Evolutionary conservation across 192 early-diverging fungal species (phyloP).

Genomic region (Entophlyctis luteolus): DNA sequence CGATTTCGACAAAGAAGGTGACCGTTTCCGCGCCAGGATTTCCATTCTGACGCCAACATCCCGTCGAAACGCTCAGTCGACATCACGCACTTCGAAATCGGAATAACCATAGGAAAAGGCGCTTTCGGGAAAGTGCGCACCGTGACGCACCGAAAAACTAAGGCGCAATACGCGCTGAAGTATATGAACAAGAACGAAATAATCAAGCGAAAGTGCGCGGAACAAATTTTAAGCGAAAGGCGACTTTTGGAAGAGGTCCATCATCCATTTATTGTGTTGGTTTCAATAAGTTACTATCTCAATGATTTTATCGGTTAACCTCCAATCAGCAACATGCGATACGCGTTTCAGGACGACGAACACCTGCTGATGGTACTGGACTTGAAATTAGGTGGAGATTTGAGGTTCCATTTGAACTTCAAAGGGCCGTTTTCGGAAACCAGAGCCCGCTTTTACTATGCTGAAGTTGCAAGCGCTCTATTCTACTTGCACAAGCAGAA

Average conservation of each 20-base stretch:
- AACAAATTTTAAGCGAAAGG: conserved; percentile 82
- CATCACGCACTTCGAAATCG: conserved; percentile 83
- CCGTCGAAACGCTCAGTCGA: conserved; percentile 58
- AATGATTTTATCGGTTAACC: not conserved
- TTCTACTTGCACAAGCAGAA: conserved; percentile 74
- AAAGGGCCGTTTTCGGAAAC: conserved; percentile 70
- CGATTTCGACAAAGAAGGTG: conserved; percentile 66
- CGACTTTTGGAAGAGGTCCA: conserved; percentile 80
- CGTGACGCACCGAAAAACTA: not conserved
- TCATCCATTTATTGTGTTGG: conserved; percentile 68
- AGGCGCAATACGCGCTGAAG: not conserved
- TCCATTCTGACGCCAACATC: not conserved
- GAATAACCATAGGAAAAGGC: conserved; percentile 88
- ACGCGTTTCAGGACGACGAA: conserved; percentile 94
- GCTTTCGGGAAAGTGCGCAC: conserved; percentile 85
- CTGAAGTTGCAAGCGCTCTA: conserved; percentile 79
- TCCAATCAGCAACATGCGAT: conserved; percentile 67
- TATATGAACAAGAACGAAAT: conserved; percentile 11
- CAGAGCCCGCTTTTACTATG: conserved; percentile 78
- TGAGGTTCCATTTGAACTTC: conserved; percentile 81
- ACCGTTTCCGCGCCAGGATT: not conserved
- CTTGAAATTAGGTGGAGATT: conserved; percentile 91
- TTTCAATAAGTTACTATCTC: not conserved
- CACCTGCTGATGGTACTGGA: conserved; percentile 93
- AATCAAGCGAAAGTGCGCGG: not conserved